phyloP scores from a whole-genome alignment of 129 eudicot genomes.

The Artemisia argyi region DNA sequence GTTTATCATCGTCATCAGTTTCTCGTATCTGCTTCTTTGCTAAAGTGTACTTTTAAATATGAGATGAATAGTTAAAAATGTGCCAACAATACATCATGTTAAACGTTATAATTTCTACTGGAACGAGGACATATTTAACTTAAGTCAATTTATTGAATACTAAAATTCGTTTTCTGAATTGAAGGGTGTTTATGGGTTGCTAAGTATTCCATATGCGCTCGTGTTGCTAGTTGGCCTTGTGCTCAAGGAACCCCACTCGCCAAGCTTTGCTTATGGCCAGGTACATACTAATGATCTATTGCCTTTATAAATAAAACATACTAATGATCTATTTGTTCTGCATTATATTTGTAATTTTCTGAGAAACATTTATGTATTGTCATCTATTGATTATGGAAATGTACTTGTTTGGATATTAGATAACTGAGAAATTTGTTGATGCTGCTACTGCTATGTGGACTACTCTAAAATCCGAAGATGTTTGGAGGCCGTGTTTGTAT shows the following conservation, averaged over 20 bases:
- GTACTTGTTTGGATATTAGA: slow-evolving; percentile 34
- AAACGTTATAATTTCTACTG: not conserved
- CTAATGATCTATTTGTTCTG: not conserved
- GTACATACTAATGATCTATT: slow-evolving; percentile 38
- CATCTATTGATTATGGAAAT: not conserved
- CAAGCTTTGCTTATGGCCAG: slow-evolving; percentile 67
- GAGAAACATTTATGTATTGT: slow-evolving; percentile 9
- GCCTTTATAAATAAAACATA: not conserved
- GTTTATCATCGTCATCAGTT: no score
- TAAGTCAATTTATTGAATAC: not conserved
- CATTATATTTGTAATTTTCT: slow-evolving; percentile 10
- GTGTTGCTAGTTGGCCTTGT: slow-evolving; percentile 67
- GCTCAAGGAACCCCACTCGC: slow-evolving; percentile 70
- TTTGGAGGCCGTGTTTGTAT: slow-evolving; percentile 96
- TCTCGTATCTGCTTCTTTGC: no score
- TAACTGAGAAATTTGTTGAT: slow-evolving; percentile 54
- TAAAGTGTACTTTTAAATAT: not conserved
- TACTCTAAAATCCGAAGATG: slow-evolving; percentile 67
- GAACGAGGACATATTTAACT: not conserved
- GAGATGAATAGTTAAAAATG: not conserved
- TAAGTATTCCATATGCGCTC: slow-evolving; percentile 70
- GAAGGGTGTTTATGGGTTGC: slow-evolving; percentile 88
- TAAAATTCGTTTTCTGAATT: not conserved
- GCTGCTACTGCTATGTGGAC: slow-evolving; percentile 87
- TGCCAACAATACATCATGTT: not conserved